Base-by-base conservation (phyloP, 2,329 filamentous ascomycete genomes). In the Ramularia endophylla region DNA sequence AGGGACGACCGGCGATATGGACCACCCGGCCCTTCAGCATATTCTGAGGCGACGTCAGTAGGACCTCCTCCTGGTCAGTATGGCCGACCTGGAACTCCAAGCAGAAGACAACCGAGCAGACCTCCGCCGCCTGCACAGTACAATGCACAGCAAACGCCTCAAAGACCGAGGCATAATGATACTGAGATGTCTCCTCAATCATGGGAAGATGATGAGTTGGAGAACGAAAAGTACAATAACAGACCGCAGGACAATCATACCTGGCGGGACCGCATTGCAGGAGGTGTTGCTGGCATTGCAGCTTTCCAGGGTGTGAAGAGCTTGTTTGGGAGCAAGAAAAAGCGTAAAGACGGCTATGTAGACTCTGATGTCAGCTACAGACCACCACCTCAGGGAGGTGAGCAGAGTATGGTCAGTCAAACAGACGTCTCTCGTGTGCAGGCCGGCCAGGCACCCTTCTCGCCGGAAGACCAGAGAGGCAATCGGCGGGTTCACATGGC, bases 311-410 rank as follows among this genome's bases (percentile, higher is more conserved):
- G 60, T 8, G 47, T 58, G 1, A 58, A 64, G 58, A 62, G 84
- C 76, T 48, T 80, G 78, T 9, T 87, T 81, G 51, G 49, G 32
- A 63, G 67, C 13, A 74, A 75, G 32, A 69, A 71, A 18, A 57
- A 66, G 60, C 44, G 63, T 31, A 73, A 79, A 47, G 69, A 73
- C 27, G 70, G 73, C 41, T 70, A 71, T 22, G 71, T 74, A 38
- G 68, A 72, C 8, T 69, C 66, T 11, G 71, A 70, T 33, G 78
- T 78, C 27, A 49, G 45, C 52, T 62, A 61, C 34, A 38, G 51
- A 31, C 55, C 58, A 15, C 73, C 75, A 11, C 63, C 73, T 25
- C 22, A 25, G 22, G 70, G 66, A 13, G 70, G 65, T 15, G 65
- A 66, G 27, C 67, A 70, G 38, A 63, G 60, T 16, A 53, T 58